These are phyloP conservation scores for Melanogaster broomeanus DNA, from an alignment of 768 basidiomycete genomes.

Conservation along the genomic window DNA sequence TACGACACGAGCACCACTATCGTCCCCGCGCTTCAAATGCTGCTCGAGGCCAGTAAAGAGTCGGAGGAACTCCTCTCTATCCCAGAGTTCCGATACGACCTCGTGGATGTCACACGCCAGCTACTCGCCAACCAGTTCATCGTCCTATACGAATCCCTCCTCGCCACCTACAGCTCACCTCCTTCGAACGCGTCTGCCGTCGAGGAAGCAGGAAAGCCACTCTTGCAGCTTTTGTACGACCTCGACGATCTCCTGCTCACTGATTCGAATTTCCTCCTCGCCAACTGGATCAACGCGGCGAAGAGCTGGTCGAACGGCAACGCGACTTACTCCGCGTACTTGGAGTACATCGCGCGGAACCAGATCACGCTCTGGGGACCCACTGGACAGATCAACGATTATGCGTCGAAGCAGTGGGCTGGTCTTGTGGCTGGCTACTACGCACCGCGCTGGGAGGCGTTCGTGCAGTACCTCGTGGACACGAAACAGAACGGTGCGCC, in stretches of 20 bases:
- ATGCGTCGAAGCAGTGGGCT: constrained; percentile 46
- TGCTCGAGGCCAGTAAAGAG: constrained; percentile 42
- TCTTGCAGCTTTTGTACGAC: constrained; percentile 33
- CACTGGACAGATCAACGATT: constrained; percentile 42
- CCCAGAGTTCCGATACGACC: constrained; percentile 40
- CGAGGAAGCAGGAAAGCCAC: constrained; percentile 22
- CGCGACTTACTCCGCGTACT: constrained; percentile 33
- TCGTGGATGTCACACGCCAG: constrained; percentile 42
- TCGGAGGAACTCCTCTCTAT: constrained; percentile 15
- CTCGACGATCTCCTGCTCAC: constrained; percentile 38
- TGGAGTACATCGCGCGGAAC: constrained; percentile 42
- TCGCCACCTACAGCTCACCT: constrained; percentile 28
- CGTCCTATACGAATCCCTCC: constrained; percentile 32
- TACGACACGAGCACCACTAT: constrained; percentile 54
- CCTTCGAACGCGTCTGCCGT: constrained; percentile 21
- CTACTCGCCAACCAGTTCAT: constrained; percentile 41
- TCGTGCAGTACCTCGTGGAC: constrained; percentile 33
- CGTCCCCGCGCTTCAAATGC: constrained; percentile 74
- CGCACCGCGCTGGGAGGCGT: constrained; percentile 35
- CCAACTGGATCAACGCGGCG: constrained; percentile 39
- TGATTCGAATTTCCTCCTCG: constrained; percentile 33
- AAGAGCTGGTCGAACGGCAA: constrained; percentile 30
- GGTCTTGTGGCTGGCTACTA: constrained; percentile 42
- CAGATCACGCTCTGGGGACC: constrained; percentile 48
- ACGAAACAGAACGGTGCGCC: constrained; percentile 27